A percentile compares a stretch with the other conserved stretches of the same genome.
phyloP scores from a whole-genome alignment of 2,329 filamentous ascomycete genomes.

The Sclerotiophoma versabilis region DNA sequence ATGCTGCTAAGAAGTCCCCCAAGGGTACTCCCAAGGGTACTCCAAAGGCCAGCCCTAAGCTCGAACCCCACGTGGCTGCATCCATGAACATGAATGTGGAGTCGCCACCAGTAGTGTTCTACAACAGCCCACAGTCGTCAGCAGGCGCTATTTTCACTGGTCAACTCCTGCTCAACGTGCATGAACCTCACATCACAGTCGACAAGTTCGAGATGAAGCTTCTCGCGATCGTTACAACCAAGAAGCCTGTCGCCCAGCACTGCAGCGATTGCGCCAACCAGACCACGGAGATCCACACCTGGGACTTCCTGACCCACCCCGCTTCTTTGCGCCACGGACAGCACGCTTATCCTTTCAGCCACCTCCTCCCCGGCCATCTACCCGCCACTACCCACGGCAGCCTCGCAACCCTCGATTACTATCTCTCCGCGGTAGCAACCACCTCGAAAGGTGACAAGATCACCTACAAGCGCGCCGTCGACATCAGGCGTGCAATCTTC shows the following conservation, averaged over 20 bases:
- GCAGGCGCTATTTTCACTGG: constrained; percentile 87
- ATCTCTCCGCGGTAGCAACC: constrained; percentile 62
- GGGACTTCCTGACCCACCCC: constrained; percentile 69
- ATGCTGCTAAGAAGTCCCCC: constrained; percentile 15
- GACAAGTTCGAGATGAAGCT: constrained; percentile 77
- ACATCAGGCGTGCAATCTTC: constrained; percentile 80
- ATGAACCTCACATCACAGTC: constrained; percentile 69
- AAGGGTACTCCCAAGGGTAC: constrained; percentile 31
- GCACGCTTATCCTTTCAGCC: constrained; percentile 88
- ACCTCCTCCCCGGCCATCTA: constrained; percentile 83
- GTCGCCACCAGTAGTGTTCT: constrained; percentile 85
- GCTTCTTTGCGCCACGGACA: constrained; percentile 56
- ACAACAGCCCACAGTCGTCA: constrained; percentile 76
- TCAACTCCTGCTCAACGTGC: constrained; percentile 76
- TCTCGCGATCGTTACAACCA: constrained; percentile 73
- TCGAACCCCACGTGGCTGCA: constrained; percentile 53
- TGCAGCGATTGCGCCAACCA: constrained; percentile 79
- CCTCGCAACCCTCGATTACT: constrained; percentile 78
- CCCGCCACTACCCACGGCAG: constrained; percentile 80
- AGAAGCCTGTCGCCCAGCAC: constrained; percentile 80
- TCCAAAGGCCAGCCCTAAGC: constrained; percentile 44
- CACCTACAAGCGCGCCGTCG: constrained; percentile 71
- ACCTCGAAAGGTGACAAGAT: constrained; percentile 68
- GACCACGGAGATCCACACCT: constrained; percentile 76
- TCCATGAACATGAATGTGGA: constrained; percentile 73